Evolutionary conservation across 176 grass and related monocot species (phyloP).

Genomic region (Oropetium thomaeum): DNA sequence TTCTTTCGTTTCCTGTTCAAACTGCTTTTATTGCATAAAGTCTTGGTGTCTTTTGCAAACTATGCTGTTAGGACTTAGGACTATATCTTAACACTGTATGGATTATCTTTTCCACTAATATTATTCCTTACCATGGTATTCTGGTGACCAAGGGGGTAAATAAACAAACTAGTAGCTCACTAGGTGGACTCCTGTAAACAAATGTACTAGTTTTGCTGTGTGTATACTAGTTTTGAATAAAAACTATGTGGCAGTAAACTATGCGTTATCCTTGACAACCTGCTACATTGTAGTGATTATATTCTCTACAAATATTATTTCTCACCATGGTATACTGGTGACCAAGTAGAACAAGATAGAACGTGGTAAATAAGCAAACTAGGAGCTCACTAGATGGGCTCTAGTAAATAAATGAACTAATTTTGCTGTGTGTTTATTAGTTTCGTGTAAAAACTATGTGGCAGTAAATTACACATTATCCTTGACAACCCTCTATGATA

Average conservation of each 20-base stretch:
- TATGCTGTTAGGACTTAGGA: background rate
- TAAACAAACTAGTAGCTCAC: too few species aligned
- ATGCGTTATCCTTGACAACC: too few species aligned
- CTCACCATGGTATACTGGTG: background rate
- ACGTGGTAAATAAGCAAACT: background rate
- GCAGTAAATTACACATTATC: background rate
- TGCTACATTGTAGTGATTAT: background rate
- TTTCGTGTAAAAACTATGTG: background rate
- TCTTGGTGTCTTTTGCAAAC: background rate
- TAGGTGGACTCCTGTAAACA: too few species aligned
- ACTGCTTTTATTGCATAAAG: background rate
- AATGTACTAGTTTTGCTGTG: too few species aligned
- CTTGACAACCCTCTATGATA: background rate
- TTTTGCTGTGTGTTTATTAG: background rate
- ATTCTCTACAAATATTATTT: background rate
- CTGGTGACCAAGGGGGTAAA: too few species aligned
- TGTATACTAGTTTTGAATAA: too few species aligned
- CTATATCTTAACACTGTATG: background rate
- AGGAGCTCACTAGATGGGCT: background rate
- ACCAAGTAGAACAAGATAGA: background rate
- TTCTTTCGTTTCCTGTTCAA: background rate
- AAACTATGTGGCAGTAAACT: too few species aligned
- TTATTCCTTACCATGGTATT: background rate
- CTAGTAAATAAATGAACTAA: background rate
- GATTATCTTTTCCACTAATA: too few species aligned